These are phyloP conservation scores for Baorangia bicolor DNA, from an alignment of 768 basidiomycete species.

Conservation along the genomic window DNA sequence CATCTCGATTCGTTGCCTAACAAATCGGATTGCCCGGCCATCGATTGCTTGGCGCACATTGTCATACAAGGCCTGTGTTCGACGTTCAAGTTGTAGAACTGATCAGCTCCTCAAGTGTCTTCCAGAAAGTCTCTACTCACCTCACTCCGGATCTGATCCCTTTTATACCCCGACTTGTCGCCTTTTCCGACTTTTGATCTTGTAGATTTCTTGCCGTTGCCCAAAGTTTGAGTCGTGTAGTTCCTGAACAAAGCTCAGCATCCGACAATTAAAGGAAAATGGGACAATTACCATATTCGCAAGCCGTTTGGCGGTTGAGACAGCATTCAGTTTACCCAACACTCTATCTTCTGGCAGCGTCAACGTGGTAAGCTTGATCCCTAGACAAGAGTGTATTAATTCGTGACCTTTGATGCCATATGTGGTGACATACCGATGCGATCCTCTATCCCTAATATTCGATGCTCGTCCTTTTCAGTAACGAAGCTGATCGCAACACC, in stretches of 20 bases:
- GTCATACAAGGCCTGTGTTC: not conserved
- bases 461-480: conserved; percentile 88
- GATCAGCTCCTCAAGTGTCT: not conserved
- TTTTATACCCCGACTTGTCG: conserved; percentile 7
- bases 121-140: not conserved
- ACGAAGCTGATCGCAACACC: conserved; percentile 94
- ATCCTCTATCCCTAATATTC: conserved; percentile 78
- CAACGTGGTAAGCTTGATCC: conserved; percentile 75
- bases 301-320: conserved; percentile 90
- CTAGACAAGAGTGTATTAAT: conserved; percentile 36
- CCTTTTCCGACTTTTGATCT: conserved; percentile 48
- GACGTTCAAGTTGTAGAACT: not conserved
- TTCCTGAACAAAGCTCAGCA: conserved; percentile 47
- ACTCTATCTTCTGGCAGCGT: conserved; percentile 76
- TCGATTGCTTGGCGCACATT: not conserved
- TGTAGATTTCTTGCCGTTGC: conserved; percentile 80
- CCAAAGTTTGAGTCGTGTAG: conserved; percentile 90
- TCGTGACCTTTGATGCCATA: not conserved
- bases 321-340: conserved; percentile 78
- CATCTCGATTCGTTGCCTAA: too few species aligned
- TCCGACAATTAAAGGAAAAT: not conserved
- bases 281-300: conserved; percentile 78
- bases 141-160: not conserved
- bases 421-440: conserved; percentile 67
- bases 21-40: not conserved